Base-by-base conservation (phyloP, 768 basidiomycete genomes). In the Tulasnella sp. region DNA sequence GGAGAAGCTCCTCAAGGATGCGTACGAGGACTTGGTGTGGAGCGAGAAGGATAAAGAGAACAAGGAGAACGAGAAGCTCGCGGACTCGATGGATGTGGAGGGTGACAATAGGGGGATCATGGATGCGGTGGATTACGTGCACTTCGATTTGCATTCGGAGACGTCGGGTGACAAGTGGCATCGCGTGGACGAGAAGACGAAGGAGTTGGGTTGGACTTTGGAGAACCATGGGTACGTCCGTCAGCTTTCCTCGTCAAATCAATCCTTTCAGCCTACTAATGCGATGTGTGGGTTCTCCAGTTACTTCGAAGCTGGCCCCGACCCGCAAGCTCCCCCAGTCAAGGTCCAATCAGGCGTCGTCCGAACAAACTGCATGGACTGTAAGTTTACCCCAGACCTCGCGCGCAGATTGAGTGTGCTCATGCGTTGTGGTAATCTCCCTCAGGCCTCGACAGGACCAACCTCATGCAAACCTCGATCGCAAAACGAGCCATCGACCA, bases 121-220 rank as follows among this genome's bases (percentile, higher is more conserved):
- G 42, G 32, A 39, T 51, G n/a, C 23, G 18, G 91, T 93, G 55
- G 90, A 90, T 81, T 99, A 99, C 82, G 87, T 93, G 80, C 97
- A 98, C 85, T 99, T 98, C 82, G 98, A 99, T 82, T 98, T 99
- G 86, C 97, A 98, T 83, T 91, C 89, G 79, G 96, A 99, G 84
- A 98, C 96, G 87, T 92, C 90, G 83, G 88, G 92, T 70, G 93
- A 99, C 91, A 91, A 93, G 51, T 99, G 95, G 91, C 94, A 99
- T 83, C 90, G 96, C 69, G 93, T 99, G 80, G 89, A 89, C 74
- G 83, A 94, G 23, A 87, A 99, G 61, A 88, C 96, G 67, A 93
- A 94, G 80, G 86, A 87, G 75, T 83, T 98, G 73, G 87, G 91
- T 80, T 88, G 91, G 42, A 92, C 93, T 80, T 84, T 96, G 46